Evolutionary conservation across 73 alveolate species (phyloP), one percentile per base, ranked within the genome.

Genomic region (Tetrahymena thermophila): DNA sequence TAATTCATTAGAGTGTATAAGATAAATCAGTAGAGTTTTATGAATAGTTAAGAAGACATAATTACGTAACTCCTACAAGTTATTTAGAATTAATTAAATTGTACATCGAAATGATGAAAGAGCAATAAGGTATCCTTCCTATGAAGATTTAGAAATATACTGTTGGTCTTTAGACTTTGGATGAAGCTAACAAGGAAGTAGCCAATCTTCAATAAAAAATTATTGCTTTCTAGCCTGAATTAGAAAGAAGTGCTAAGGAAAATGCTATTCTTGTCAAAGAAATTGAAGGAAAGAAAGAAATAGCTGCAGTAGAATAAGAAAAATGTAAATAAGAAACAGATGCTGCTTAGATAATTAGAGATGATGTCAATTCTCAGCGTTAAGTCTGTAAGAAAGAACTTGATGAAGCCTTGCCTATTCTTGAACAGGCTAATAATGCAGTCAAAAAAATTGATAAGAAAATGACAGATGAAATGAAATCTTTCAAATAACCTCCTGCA

Each of bases 1-100:
- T 97, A 57, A 99, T 99, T 21, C 99, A 99, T 98, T 94, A 96
- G 37, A 85, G 97, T n/a, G 99, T 98, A 10, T 99, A 99, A 94
- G 95, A 55, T 1, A 95, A 95, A 96, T 96, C 99, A 56, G 99
- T 96, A 55, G 96, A 97, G 84, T 99, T 99, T 97, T 97, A 97
- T 93, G 99, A 98, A 94, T 99, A 99, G 96, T 94, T 98, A 28
- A 97, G 99, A 94, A 96, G 99, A 83, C 98, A 98, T 94, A 99
- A 99, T 98, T 99, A 99, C 97, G 99, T 99, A 35, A 99, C 99
- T 11, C 99, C 99, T 3, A 99, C 99, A 37, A 97, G 99, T 17
- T 99, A 99, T 97, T 96, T 99, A 93, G 99, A 99, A 95, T 98
- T 99, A 94, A 98, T 99, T 96, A 99, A 99, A 96, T 96, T 99